A percentile compares a stretch with the other conserved stretches of the same genome.
Conservation (phyloP, 1,139 yeast species). For the Protomyces arabidopsidicola region DNA sequence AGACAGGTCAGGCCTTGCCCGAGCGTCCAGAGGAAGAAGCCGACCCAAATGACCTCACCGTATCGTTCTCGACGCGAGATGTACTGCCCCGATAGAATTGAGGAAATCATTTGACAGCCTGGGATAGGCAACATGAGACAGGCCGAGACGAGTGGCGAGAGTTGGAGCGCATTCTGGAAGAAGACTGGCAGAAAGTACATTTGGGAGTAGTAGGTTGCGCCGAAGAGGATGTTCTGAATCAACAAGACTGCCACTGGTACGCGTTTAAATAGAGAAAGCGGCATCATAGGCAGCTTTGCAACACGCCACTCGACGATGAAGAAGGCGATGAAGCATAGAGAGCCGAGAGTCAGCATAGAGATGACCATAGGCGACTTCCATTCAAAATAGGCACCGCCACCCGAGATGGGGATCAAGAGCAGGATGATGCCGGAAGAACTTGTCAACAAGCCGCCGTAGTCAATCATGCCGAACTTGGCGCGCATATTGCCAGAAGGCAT, state of each 20-base stretch:
- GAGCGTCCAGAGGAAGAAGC: constrained; percentile 8
- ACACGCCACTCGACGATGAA: not conserved
- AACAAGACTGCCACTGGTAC: not conserved
- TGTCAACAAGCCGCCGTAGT: not conserved
- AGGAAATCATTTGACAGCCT: constrained; percentile 4
- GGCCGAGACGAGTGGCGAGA: constrained; percentile 15
- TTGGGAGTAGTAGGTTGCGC: constrained; percentile 2
- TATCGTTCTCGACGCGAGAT: constrained; percentile 10
- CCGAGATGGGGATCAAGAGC: constrained; percentile 12
- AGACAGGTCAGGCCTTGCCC: constrained; percentile 8
- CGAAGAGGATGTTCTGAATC: constrained; percentile 1
- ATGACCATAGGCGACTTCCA: constrained; percentile 17
- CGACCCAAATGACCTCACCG: constrained; percentile 3
- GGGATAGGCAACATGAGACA: constrained; percentile 17
- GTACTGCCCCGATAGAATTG: constrained; percentile 8
- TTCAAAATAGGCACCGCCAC: constrained; percentile 10
- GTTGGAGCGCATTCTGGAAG: not conserved
- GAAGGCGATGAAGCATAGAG: not conserved
- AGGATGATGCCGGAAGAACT: constrained; percentile 1
- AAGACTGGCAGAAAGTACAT: constrained; percentile 5
- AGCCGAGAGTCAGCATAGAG: constrained; percentile 5
- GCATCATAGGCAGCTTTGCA: constrained; percentile 9
- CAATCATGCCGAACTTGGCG: not conserved
- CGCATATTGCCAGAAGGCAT: not conserved
- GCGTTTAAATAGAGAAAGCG: not conserved